Percentiles rank a stretch among this genome's conserved stretches.
Evolutionary conservation across 2,329 filamentous ascomycete species (phyloP).

Genomic region (Cordyceps fumosorosea): DNA sequence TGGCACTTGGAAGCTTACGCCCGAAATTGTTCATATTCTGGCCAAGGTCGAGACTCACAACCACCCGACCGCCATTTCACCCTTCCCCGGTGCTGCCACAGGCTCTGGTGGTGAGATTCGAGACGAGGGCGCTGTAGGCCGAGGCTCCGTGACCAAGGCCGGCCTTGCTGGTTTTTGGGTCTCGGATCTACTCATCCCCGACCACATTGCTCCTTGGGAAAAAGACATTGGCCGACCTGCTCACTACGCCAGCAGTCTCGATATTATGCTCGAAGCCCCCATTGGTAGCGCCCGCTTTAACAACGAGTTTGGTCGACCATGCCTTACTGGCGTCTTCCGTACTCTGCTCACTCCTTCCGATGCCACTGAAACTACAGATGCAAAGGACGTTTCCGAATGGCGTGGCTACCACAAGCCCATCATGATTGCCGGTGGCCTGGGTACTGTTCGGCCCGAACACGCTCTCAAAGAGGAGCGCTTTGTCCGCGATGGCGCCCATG

Average conservation of each 20-base stretch:
- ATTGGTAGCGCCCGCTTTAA: conserved; percentile 95
- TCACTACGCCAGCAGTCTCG: conserved; percentile 87
- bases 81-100: conserved; percentile 86
- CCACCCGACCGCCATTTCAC: conserved; percentile 91
- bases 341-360: conserved; percentile 68
- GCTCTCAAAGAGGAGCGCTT: conserved; percentile 76
- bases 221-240: conserved; percentile 80
- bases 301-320: conserved; percentile 93
- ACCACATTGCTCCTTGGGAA: conserved; percentile 80
- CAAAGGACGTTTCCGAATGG: conserved; percentile 52
- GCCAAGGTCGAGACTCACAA: conserved; percentile 98
- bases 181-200: conserved; percentile 87
- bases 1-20: conserved; percentile 80
- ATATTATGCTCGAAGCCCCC: conserved; percentile 96
- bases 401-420: conserved; percentile 97
- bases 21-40: conserved; percentile 80
- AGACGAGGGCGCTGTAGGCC: conserved; percentile 89
- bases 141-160: conserved; percentile 88
- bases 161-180: conserved; percentile 91
- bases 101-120: conserved; percentile 93
- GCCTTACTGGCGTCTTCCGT: conserved; percentile 82
- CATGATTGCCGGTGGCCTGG: conserved; percentile 94
- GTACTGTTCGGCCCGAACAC: conserved; percentile 84
- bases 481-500: conserved; percentile 80
- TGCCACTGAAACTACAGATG: conserved; percentile 31